Evolutionary conservation across 1,139 yeast species (phyloP).

Genomic region (Suhomyces coccinellae): DNA sequence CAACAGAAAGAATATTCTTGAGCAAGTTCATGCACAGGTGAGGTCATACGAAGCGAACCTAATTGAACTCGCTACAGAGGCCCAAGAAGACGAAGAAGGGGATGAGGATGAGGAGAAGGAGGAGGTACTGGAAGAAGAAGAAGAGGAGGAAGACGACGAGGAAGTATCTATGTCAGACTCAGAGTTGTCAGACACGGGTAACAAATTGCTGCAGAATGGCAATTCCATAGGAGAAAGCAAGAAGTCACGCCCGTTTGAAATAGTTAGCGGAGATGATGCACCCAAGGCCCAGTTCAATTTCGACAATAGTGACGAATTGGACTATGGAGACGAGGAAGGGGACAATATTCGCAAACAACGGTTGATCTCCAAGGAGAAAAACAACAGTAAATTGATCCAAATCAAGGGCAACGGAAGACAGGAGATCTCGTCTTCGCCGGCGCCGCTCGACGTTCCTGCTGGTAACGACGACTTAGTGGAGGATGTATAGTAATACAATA

Average conservation of each 20-base stretch:
- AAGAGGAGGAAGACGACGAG: conserved; percentile 2
- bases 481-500: background rate
- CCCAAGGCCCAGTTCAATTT: conserved; percentile 17
- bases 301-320: conserved; percentile 19
- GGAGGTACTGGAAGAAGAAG: no score
- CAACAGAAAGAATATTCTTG: conserved; percentile 13
- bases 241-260: conserved; percentile 13
- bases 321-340: conserved; percentile 20
- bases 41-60: conserved; percentile 17
- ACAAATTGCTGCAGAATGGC: conserved; percentile 14
- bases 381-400: conserved; percentile 26
- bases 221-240: conserved; percentile 4
- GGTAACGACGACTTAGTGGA: conserved; percentile 1
- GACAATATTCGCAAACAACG: conserved; percentile 36
- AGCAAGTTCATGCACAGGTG: conserved; percentile 28
- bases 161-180: conserved; percentile 1
- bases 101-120: no score
- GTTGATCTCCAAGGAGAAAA: conserved; percentile 32
- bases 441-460: conserved; percentile 13
- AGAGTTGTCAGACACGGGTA: conserved; percentile 6
- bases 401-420: conserved; percentile 26
- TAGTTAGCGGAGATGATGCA: background rate
- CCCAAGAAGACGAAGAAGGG: no score
- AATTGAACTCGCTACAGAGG: conserved; percentile 19
- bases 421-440: conserved; percentile 25